These are phyloP conservation scores for Podospora didyma DNA, from an alignment of 495 filamentous ascomycete species.

Conservation along the genomic window DNA sequence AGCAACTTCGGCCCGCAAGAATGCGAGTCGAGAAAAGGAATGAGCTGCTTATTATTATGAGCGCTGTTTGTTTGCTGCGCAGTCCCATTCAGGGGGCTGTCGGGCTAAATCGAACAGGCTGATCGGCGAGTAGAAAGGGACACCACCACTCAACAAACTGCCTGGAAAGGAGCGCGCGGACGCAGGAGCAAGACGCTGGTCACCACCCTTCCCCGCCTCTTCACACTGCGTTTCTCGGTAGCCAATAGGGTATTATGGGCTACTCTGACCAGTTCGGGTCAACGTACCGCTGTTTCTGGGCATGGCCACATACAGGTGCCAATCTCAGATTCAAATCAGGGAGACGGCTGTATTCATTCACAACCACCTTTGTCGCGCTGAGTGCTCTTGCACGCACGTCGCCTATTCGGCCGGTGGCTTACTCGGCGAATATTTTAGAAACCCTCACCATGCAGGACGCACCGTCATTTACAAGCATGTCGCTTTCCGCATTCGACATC, in stretches of 20 bases:
- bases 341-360: background rate
- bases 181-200: slow-evolving; percentile 2
- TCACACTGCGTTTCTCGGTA: slow-evolving; percentile 18
- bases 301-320: background rate
- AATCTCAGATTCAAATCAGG: slow-evolving; percentile 4
- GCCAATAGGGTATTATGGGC: slow-evolving; percentile 25
- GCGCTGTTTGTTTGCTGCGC: background rate
- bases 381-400: too few species aligned
- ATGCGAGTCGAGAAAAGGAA: background rate
- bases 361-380: background rate
- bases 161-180: background rate
- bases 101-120: slow-evolving; percentile 28
- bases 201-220: slow-evolving; percentile 6
- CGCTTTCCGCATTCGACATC: too few species aligned
- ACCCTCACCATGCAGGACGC: too few species aligned
- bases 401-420: background rate
- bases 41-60: background rate
- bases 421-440: background rate
- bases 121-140: background rate
- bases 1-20: slow-evolving; percentile 1
- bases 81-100: background rate
- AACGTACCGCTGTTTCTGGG: slow-evolving; percentile 12
- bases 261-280: slow-evolving; percentile 17
- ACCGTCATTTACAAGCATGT: too few species aligned
- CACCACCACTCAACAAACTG: background rate